Conservation (phyloP, 2,329 filamentous ascomycete genomes). For the Fusarium sp. region DNA sequence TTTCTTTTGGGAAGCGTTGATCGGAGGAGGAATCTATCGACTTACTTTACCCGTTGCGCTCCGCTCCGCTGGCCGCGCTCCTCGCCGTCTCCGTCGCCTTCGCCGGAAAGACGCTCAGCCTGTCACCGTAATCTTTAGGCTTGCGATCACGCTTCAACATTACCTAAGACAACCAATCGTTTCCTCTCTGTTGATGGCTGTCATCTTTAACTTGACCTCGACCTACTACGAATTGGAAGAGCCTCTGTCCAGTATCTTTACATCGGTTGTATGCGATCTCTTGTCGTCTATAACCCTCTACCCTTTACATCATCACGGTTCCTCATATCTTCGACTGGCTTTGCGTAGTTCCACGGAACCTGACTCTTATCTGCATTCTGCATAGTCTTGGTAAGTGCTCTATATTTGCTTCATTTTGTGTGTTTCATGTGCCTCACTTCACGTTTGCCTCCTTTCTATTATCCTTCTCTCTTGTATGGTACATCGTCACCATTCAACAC, state of each 20-base stretch:
- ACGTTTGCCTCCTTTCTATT: slow-evolving; percentile 3
- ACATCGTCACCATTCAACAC: slow-evolving; percentile 3
- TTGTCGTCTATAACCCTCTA: slow-evolving; percentile 6
- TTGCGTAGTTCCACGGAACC: neutral
- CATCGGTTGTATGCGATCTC: slow-evolving; percentile 1
- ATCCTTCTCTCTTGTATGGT: slow-evolving; percentile 5
- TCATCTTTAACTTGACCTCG: slow-evolving; percentile 24
- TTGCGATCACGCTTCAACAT: slow-evolving; percentile 31
- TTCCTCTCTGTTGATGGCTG: slow-evolving; percentile 20
- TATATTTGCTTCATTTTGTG: slow-evolving; percentile 31
- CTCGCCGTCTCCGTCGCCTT: slow-evolving; percentile 40
- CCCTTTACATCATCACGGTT: slow-evolving; percentile 4
- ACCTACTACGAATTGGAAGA: slow-evolving; percentile 12
- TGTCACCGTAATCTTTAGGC: slow-evolving; percentile 1
- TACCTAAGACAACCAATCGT: slow-evolving; percentile 33
- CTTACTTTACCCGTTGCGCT: slow-evolving; percentile 27
- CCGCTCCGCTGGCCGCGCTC: slow-evolving; percentile 29
- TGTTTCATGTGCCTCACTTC: slow-evolving; percentile 19
- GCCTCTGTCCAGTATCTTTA: slow-evolving; percentile 17
- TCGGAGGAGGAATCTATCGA: slow-evolving; percentile 31
- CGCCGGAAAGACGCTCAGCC: slow-evolving; percentile 34
- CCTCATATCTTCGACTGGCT: slow-evolving; percentile 3
- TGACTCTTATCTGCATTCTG: slow-evolving; percentile 2
- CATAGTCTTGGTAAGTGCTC: slow-evolving; percentile 29
- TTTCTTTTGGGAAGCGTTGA: slow-evolving; percentile 25